These are phyloP conservation scores for Podospora didyma DNA, from an alignment of 495 filamentous ascomycete species.

Conservation along the genomic window DNA sequence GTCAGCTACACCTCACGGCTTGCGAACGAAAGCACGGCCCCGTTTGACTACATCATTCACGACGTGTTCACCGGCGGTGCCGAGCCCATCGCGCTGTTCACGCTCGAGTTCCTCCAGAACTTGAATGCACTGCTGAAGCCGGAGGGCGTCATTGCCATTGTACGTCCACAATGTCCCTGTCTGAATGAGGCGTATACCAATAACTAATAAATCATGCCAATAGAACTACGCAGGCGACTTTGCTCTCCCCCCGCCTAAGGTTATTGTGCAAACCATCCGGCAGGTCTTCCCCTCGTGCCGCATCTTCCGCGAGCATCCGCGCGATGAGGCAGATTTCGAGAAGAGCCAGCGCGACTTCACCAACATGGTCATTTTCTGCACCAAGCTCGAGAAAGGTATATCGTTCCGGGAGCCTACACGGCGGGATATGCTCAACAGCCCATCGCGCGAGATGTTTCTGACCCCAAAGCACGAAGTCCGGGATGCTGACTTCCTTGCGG, in stretches of 20 bases:
- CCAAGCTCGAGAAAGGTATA: conserved; percentile 43
- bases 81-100: conserved; percentile 85
- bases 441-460: conserved; percentile 63
- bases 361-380: conserved; percentile 83
- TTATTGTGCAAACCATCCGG: conserved; percentile 69
- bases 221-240: conserved; percentile 98
- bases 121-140: conserved; percentile 66
- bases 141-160: conserved; percentile 84
- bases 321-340: conserved; percentile 34
- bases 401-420: conserved; percentile 63
- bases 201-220: not conserved
- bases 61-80: conserved; percentile 98
- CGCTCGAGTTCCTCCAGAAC: conserved; percentile 69
- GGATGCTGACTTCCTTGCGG: conserved; percentile 38
- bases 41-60: conserved; percentile 90
- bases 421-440: conserved; percentile 68
- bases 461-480: conserved; percentile 71
- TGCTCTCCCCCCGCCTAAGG: conserved; percentile 61
- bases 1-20: conserved; percentile 63
- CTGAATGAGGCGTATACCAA: not conserved
- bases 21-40: conserved; percentile 26
- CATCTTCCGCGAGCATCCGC: conserved; percentile 75
- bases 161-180: conserved; percentile 38
- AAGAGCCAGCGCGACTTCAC: conserved; percentile 64
- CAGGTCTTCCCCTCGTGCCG: conserved; percentile 74